Conservation (phyloP, 2,329 filamentous ascomycete genomes). For the Talaromyces amestolkiae region DNA sequence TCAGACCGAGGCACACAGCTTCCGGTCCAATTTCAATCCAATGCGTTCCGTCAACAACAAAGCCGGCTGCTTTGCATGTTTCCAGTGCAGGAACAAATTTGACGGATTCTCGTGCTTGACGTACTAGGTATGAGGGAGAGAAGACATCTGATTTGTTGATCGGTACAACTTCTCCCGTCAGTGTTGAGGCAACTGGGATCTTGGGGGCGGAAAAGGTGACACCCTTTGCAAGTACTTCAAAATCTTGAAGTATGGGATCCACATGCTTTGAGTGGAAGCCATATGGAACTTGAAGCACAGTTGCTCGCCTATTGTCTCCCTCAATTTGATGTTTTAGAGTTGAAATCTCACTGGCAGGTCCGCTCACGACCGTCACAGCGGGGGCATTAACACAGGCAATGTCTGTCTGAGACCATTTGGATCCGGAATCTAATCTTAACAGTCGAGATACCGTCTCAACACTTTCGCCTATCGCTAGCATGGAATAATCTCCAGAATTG, state of each 20-base stretch:
- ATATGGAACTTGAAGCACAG: slow-evolving; percentile 61
- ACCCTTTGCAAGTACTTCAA: slow-evolving; percentile 36
- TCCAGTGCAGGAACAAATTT: not conserved
- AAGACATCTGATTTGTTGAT: slow-evolving; percentile 28
- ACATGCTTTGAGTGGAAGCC: slow-evolving; percentile 42
- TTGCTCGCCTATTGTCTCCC: slow-evolving; percentile 23
- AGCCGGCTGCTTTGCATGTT: not conserved
- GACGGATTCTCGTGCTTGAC: slow-evolving; percentile 37
- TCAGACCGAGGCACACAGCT: not conserved
- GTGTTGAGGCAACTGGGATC: slow-evolving; percentile 45
- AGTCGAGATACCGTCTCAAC: not conserved
- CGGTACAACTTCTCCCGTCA: slow-evolving; percentile 39
- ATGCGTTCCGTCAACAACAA: not conserved
- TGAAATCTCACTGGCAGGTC: not conserved
- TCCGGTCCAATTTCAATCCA: not conserved
- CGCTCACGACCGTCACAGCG: not conserved
- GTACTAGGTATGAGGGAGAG: slow-evolving; percentile 39
- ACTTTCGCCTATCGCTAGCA: not conserved
- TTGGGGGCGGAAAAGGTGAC: slow-evolving; percentile 39
- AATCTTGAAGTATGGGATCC: slow-evolving; percentile 31
- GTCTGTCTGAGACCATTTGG: not conserved
- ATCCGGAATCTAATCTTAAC: not conserved
- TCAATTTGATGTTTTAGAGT: too few species aligned
- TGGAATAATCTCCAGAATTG: not conserved
- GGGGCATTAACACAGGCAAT: not conserved